These are phyloP conservation scores for Puccinellia tenuiflora DNA, from an alignment of 176 grass and related monocot genomes.

Conservation along the genomic window DNA sequence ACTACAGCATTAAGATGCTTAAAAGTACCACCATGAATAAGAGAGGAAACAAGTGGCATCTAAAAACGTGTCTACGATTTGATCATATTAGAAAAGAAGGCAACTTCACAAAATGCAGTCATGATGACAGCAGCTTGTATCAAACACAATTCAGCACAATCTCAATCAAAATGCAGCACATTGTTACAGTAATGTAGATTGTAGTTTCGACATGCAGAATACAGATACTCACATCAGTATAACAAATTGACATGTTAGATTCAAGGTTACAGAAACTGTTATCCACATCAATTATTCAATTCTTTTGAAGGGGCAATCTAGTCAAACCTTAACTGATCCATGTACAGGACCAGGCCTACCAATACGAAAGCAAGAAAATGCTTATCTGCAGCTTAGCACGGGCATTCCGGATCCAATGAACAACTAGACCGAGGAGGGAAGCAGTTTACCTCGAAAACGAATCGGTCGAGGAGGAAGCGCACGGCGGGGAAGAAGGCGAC, in stretches of 20 bases:
- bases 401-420: background rate
- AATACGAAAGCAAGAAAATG: background rate
- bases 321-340: background rate
- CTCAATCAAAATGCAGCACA: background rate
- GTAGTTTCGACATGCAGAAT: background rate
- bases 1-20: constrained; percentile 11
- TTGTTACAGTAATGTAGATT: background rate
- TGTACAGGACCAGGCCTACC: background rate
- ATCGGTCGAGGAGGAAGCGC: constrained; percentile 80
- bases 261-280: background rate
- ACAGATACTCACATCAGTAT: background rate
- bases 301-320: background rate
- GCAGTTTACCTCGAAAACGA: constrained; percentile 73
- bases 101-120: background rate
- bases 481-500: constrained; percentile 77
- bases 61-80: background rate
- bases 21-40: background rate
- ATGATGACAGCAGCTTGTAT: background rate
- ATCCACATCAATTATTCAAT: background rate
- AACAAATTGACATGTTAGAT: background rate
- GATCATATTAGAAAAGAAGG: background rate
- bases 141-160: background rate
- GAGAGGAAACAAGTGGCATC: constrained; percentile 15
- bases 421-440: background rate
- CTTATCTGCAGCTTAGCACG: background rate